Conservation (phyloP, 306 rosid species). For the Castanopsis chinensis region DNA sequence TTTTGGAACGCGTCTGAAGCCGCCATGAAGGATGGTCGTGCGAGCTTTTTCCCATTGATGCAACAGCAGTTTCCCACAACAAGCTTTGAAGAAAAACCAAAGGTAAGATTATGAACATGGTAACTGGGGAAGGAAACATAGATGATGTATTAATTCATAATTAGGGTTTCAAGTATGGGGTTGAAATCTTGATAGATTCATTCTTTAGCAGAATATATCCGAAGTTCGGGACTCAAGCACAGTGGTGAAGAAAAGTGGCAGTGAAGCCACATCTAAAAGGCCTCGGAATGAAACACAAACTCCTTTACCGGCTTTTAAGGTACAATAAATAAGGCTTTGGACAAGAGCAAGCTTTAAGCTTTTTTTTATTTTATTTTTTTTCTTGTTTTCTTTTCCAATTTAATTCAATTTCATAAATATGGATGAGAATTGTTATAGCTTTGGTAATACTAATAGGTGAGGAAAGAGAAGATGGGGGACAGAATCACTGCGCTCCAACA, state of each 20-base stretch:
- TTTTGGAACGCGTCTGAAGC: slow-evolving; percentile 88
- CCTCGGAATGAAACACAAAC: slow-evolving; percentile 81
- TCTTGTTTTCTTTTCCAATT: background rate
- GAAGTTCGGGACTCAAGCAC: slow-evolving; percentile 65
- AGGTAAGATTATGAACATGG: slow-evolving; percentile 45
- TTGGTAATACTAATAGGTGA: slow-evolving; percentile 52
- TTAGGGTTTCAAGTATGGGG: slow-evolving; percentile 25
- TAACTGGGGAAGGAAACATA: background rate
- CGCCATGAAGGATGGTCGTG: slow-evolving; percentile 59
- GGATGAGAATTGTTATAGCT: slow-evolving; percentile 34
- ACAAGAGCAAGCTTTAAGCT: slow-evolving; percentile 25
- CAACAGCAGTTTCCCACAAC: slow-evolving; percentile 59
- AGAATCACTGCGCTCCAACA: slow-evolving; percentile 99
- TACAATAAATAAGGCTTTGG: slow-evolving; percentile 43
- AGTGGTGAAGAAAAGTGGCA: slow-evolving; percentile 75
- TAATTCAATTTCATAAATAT: slow-evolving; percentile 16
- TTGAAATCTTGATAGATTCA: slow-evolving; percentile 7
- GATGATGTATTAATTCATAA: background rate
- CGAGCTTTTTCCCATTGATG: slow-evolving; percentile 60
- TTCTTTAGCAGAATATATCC: slow-evolving; percentile 68
- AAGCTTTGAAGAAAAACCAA: slow-evolving; percentile 57
- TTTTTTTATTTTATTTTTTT: slow-evolving; percentile 13
- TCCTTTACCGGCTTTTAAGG: slow-evolving; percentile 99
- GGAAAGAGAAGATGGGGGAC: slow-evolving; percentile 99
- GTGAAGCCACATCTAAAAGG: slow-evolving; percentile 74